A percentile compares a stretch with the other conserved stretches of the same genome.
Conservation (phyloP, 1,284 basidiomycete genomes). For the Exobasidium cylindrosporum region DNA sequence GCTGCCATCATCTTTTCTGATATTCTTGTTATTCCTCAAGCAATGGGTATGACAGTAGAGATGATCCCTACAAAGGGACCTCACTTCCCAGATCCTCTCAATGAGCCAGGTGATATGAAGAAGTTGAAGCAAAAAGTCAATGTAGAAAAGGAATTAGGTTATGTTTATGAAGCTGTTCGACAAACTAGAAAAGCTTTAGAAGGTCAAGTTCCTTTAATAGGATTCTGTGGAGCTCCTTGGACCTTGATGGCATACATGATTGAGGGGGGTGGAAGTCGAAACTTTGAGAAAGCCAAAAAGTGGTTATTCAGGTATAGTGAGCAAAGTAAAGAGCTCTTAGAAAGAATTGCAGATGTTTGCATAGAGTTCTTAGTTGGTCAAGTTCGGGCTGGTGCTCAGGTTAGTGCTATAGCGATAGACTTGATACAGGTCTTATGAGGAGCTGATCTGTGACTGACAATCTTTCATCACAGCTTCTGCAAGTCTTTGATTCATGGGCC, state of each 20-base stretch:
- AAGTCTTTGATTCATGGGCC: conserved; percentile 55
- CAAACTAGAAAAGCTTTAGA: conserved; percentile 48
- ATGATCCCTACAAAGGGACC: conserved; percentile 54
- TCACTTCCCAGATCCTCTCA: conserved; percentile 49
- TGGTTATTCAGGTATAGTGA: conserved; percentile 54
- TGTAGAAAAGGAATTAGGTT: conserved; percentile 53
- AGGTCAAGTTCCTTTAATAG: conserved; percentile 53
- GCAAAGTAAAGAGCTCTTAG: conserved; percentile 46
- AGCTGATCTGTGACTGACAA: too few relatives aligned
- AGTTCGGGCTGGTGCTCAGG: conserved; percentile 49
- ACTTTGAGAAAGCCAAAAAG: conserved; percentile 52
- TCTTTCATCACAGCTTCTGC: conserved; percentile 33
- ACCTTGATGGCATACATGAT: conserved; percentile 56
- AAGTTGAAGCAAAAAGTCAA: conserved; percentile 50
- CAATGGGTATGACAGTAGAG: conserved; percentile 53
- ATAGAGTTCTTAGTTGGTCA: conserved; percentile 52
- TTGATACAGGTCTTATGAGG: too few relatives aligned
- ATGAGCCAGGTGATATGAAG: conserved; percentile 43
- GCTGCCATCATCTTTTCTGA: conserved; percentile 55
- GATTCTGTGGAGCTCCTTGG: conserved; percentile 54
- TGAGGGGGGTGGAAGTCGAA: conserved; percentile 52
- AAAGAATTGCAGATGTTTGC: conserved; percentile 50
- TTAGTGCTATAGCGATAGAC: too few relatives aligned
- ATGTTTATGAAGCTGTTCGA: conserved; percentile 51
- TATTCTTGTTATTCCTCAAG: conserved; percentile 54